These are phyloP conservation scores for Volvox reticuliferus DNA, from an alignment of 139 green algal genomes.

Conservation along the genomic window DNA sequence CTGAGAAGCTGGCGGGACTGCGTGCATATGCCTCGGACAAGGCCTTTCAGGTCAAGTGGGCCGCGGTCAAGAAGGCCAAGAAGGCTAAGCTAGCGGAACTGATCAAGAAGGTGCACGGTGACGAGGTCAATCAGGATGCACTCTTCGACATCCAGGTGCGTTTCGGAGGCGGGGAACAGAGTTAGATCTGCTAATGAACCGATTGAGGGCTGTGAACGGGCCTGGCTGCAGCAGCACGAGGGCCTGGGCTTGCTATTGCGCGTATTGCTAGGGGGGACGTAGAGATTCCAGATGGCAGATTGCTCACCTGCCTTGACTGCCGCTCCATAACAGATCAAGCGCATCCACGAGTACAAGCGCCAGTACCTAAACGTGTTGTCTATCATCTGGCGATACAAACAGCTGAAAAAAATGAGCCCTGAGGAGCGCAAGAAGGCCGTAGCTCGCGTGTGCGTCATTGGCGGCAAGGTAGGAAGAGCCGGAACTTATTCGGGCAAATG, in stretches of 20 bases:
- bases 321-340: slow-evolving; percentile 88
- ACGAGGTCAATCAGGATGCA: slow-evolving; percentile 81
- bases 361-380: slow-evolving; percentile 95
- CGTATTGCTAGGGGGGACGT: too few species aligned
- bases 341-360: slow-evolving; percentile 99
- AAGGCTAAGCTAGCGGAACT: slow-evolving; percentile 85
- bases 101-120: slow-evolving; percentile 86
- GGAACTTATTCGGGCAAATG: too few species aligned
- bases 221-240: too few species aligned
- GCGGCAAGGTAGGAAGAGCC: slow-evolving; percentile 92
- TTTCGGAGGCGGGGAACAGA: too few species aligned
- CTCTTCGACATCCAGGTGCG: slow-evolving; percentile 95
- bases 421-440: slow-evolving; percentile 87
- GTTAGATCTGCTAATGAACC: too few species aligned
- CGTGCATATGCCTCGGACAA: slow-evolving; percentile 61
- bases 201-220: too few species aligned
- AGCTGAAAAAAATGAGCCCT: slow-evolving; percentile 91
- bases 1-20: slow-evolving; percentile 64
- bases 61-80: slow-evolving; percentile 86
- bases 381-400: slow-evolving; percentile 92
- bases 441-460: slow-evolving; percentile 92
- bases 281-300: too few species aligned
- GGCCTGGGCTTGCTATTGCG: too few species aligned
- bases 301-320: not conserved
- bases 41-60: slow-evolving; percentile 80